phyloP scores from a whole-genome alignment of 345 rosid species.

The Bruguiera parviflora region DNA sequence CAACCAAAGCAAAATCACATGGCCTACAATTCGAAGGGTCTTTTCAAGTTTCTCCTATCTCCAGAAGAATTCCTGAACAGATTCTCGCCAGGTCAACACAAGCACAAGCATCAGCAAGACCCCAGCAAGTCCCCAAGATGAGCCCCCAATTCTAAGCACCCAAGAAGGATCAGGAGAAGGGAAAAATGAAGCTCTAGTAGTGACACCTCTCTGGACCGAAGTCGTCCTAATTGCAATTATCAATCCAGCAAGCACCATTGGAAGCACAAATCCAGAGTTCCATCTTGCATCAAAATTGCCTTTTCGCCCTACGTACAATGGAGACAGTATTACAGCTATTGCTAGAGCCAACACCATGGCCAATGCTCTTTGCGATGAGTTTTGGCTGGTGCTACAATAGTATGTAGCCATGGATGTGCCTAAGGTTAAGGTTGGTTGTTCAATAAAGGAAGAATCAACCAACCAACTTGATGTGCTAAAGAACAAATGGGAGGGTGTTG shows the following conservation, averaged over 20 bases:
- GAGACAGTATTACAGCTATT: slow-evolving; percentile 47
- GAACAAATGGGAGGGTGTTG: not conserved
- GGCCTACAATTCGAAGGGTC: no score
- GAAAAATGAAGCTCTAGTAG: slow-evolving; percentile 11
- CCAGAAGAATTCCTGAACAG: slow-evolving; percentile 51
- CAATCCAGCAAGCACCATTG: slow-evolving; percentile 51
- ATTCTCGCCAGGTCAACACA: slow-evolving; percentile 57
- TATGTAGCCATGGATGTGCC: slow-evolving; percentile 31
- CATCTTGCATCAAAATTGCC: slow-evolving; percentile 33
- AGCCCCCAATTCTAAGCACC: slow-evolving; percentile 56
- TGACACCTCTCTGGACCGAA: slow-evolving; percentile 14
- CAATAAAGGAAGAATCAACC: not conserved
- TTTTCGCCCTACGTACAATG: slow-evolving; percentile 33
- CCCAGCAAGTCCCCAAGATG: slow-evolving; percentile 62
- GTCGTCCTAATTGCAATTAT: slow-evolving; percentile 52
- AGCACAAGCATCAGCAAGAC: slow-evolving; percentile 50
- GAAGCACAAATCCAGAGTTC: slow-evolving; percentile 53
- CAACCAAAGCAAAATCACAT: no score
- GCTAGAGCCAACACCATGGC: slow-evolving; percentile 61
- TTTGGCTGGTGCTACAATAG: slow-evolving; percentile 5
- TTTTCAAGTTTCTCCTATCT: slow-evolving; percentile 17
- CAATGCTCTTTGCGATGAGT: slow-evolving; percentile 45
- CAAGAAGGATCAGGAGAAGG: slow-evolving; percentile 46
- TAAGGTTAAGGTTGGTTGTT: not conserved
- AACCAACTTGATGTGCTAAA: no score